Percentiles rank a stretch among this genome's conserved stretches.
phyloP scores from a whole-genome alignment of 495 filamentous ascomycete genomes.

The Hypoxylon perforatum region DNA sequence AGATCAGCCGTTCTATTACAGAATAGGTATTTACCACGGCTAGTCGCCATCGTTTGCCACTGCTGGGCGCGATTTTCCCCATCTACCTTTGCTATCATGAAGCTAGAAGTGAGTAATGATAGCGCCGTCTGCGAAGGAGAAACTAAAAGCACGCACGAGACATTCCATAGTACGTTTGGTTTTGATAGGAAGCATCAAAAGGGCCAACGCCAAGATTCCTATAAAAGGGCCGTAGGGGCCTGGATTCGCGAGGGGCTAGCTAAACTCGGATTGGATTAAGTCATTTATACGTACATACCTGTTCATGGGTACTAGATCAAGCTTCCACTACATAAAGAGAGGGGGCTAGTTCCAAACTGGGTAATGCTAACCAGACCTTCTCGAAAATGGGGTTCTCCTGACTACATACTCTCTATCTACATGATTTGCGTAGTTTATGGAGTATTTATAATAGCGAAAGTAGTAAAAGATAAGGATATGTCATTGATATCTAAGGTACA shows the following conservation, averaged over 20 bases:
- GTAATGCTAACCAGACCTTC: not conserved
- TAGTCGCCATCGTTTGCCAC: not conserved
- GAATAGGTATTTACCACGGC: not conserved
- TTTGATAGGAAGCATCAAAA: not conserved
- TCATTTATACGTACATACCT: not conserved
- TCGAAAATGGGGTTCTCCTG: not conserved
- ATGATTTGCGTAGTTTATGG: not conserved
- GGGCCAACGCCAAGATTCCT: conserved; percentile 8
- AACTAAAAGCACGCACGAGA: not conserved
- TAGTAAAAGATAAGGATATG: too few relatives aligned
- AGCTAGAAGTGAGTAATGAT: not conserved
- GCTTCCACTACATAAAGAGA: not conserved
- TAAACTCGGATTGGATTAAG: conserved; percentile 1
- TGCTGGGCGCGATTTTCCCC: not conserved
- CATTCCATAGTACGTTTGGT: not conserved
- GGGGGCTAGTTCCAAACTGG: not conserved
- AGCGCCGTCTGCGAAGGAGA: not conserved
- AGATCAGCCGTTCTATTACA: conserved; percentile 31
- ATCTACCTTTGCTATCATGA: not conserved
- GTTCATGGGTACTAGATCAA: not conserved
- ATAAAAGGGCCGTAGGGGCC: conserved; percentile 13
- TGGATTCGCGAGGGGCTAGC: conserved; percentile 19
- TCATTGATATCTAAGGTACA: too few relatives aligned
- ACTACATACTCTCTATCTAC: not conserved
- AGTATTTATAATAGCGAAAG: too few relatives aligned